Base-by-base conservation (phyloP, 345 rosid species). In the Populus davidiana region DNA sequence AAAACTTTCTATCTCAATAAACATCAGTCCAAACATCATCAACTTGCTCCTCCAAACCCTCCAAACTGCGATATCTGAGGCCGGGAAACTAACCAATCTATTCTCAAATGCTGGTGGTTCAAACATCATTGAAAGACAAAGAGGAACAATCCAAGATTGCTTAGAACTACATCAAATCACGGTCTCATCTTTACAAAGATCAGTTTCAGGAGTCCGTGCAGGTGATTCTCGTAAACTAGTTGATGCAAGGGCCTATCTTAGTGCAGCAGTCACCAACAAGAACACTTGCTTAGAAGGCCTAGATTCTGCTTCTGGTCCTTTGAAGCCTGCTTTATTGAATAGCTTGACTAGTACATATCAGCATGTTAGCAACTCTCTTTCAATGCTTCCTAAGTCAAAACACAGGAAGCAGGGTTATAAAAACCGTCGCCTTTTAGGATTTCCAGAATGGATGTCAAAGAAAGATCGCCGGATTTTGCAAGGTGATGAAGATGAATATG, bases 281-380 rank as follows among this genome's bases (percentile, higher is more conserved):
- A 86, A 83, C 78, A 95, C 99, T 2, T 95, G 99, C 83, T 84
- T 93, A 43, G 98, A 95, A 73, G 97, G 94, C 38, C 86, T 94
- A 27, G 85, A 86, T 67, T 85, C 93, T 4, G 97, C 95, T 56
- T 84, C 97, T 0, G 97, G 98, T 62, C 79, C 93, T 0, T 71
- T 84, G 62, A 89, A 88, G 83, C 85, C 93, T n/a, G 71, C 71
- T 25, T 72, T 94, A 0, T 81, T 90, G 43, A 82, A 72, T 59
- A 86, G 95, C 35, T 33, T 94, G 43, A 66, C 35, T 2, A 75
- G 47, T 71, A 84, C 96, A 70, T 95, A 92, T 83, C 76, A 86
- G 81, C 96, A 93, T 50, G 91, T 95, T 6, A 90, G 96, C 65
- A 93, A 95, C 82, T 87, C 96, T 31, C 90, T 95, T 17, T 89